Percentiles rank a stretch among this genome's conserved stretches.
These are phyloP conservation scores for Boletus patriciae DNA, from an alignment of 768 basidiomycete species.

Conservation along the genomic window DNA sequence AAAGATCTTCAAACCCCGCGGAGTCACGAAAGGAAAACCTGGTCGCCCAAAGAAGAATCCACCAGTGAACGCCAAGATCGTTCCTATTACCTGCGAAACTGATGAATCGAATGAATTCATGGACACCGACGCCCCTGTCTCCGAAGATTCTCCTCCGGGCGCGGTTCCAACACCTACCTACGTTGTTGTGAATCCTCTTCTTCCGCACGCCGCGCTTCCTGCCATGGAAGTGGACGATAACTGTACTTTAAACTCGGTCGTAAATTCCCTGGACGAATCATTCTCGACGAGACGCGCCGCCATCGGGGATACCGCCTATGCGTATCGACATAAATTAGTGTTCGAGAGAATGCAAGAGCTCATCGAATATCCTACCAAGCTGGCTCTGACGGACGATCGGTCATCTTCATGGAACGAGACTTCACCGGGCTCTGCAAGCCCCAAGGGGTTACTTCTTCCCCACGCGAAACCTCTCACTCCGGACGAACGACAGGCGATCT, in stretches of 20 bases:
- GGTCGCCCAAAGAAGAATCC: constrained; percentile 30
- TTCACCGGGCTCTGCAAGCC: constrained; percentile 23
- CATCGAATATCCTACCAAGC: constrained; percentile 14
- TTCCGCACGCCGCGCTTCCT: constrained; percentile 2
- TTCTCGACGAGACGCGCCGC: constrained; percentile 28
- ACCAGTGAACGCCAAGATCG: constrained; percentile 5
- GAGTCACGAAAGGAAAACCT: constrained; percentile 32
- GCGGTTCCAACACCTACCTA: constrained; percentile 10
- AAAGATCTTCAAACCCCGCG: constrained; percentile 26
- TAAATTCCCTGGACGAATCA: constrained; percentile 26
- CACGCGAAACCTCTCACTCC: constrained; percentile 36
- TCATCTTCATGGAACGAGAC: constrained; percentile 13
- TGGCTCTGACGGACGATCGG: constrained; percentile 9
- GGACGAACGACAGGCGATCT: constrained; percentile 51
- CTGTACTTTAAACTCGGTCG: constrained; percentile 15
- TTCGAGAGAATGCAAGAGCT: constrained; percentile 32
- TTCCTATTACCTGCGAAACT: constrained; percentile 9
- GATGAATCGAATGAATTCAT: constrained; percentile 9
- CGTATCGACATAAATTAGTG: constrained; percentile 25
- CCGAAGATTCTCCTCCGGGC: constrained; percentile 12
- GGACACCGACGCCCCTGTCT: constrained; percentile 2
- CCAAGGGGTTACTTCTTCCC: constrained; percentile 15
- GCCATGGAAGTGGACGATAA: constrained; percentile 6
- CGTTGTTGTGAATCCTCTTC: constrained; percentile 31
- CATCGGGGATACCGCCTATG: constrained; percentile 31